These are phyloP conservation scores for Crassisporium funariophilum DNA, from an alignment of 768 basidiomycete genomes.

Conservation along the genomic window DNA sequence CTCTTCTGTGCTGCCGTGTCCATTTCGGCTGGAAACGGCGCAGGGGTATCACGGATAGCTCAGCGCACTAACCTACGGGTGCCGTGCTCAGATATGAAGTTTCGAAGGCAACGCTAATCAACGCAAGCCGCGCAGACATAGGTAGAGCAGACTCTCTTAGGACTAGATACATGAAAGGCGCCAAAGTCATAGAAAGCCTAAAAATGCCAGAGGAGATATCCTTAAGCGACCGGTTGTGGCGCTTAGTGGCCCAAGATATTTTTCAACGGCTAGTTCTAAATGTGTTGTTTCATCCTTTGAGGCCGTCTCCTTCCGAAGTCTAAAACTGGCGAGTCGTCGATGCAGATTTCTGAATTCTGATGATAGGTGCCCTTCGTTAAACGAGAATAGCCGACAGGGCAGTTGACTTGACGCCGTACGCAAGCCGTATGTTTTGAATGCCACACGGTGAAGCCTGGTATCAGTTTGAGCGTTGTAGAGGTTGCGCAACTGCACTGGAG, in stretches of 20 bases:
- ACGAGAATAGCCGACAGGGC: too few relatives aligned
- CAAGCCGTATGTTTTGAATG: too few relatives aligned
- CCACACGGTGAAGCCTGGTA: not conserved
- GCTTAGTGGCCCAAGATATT: conserved; percentile 74
- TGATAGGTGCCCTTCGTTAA: conserved; percentile 1
- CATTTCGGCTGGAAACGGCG: conserved; percentile 49
- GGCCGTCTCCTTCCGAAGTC: conserved; percentile 10
- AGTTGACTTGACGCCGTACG: too few relatives aligned
- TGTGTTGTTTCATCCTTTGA: conserved; percentile 5
- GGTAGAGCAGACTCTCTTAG: conserved; percentile 79
- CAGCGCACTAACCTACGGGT: conserved; percentile 69
- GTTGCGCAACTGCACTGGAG: too few relatives aligned
- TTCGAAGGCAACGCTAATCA: conserved; percentile 69
- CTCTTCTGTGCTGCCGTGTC: conserved; percentile 45
- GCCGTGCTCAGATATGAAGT: conserved; percentile 77
- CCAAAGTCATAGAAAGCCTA: conserved; percentile 65
- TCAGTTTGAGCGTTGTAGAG: too few relatives aligned
- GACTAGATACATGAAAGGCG: conserved; percentile 86
- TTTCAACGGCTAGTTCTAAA: conserved; percentile 27
- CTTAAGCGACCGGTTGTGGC: conserved; percentile 78
- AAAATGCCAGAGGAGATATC: conserved; percentile 79
- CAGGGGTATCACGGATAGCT: conserved; percentile 72
- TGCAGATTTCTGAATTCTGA: not conserved
- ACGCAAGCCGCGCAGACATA: conserved; percentile 60
- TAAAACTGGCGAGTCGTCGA: conserved; percentile 17